These are phyloP conservation scores for Dictyostelium brefeldianum DNA, from an alignment of 78 protist genomes.

Conservation along the genomic window DNA sequence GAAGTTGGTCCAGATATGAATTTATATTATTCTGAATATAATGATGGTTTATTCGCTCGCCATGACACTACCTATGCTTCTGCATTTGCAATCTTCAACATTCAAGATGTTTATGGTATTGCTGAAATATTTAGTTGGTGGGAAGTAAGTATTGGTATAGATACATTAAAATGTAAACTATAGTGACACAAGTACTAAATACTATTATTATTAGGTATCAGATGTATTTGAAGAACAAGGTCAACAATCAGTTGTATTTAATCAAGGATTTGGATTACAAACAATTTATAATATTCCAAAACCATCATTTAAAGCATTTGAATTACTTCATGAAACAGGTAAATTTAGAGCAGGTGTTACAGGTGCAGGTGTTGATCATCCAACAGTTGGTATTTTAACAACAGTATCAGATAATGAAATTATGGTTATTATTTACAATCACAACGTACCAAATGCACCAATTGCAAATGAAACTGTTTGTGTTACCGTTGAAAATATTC, in stretches of 20 bases:
- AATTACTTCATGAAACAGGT: slow-evolving; percentile 78
- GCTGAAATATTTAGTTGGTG: slow-evolving; percentile 76
- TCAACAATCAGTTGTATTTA: slow-evolving; percentile 51
- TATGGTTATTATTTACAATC: slow-evolving; percentile 39
- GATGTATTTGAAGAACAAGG: slow-evolving; percentile 70
- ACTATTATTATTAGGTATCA: no score
- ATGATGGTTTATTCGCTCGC: slow-evolving; percentile 60
- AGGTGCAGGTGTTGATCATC: slow-evolving; percentile 36
- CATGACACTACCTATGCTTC: slow-evolving; percentile 71
- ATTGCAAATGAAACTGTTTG: slow-evolving; percentile 30
- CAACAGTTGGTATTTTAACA: slow-evolving; percentile 68
- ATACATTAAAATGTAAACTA: neutral
- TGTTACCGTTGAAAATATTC: slow-evolving; percentile 29
- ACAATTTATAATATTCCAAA: slow-evolving; percentile 60
- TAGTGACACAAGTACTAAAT: no score
- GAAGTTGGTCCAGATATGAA: slow-evolving; percentile 63
- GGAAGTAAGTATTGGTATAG: neutral
- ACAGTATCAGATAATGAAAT: slow-evolving; percentile 1
- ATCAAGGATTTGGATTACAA: slow-evolving; percentile 75
- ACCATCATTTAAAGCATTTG: slow-evolving; percentile 77
- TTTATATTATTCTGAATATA: slow-evolving; percentile 62
- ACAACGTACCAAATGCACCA: slow-evolving; percentile 68
- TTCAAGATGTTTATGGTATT: slow-evolving; percentile 73
- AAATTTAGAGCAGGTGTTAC: slow-evolving; percentile 1
- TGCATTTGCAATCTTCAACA: slow-evolving; percentile 65